Evolutionary conservation across 1,284 basidiomycete species (phyloP), one percentile per base, ranked within the genome.

Genomic region (Gymnopus androsaceus): DNA sequence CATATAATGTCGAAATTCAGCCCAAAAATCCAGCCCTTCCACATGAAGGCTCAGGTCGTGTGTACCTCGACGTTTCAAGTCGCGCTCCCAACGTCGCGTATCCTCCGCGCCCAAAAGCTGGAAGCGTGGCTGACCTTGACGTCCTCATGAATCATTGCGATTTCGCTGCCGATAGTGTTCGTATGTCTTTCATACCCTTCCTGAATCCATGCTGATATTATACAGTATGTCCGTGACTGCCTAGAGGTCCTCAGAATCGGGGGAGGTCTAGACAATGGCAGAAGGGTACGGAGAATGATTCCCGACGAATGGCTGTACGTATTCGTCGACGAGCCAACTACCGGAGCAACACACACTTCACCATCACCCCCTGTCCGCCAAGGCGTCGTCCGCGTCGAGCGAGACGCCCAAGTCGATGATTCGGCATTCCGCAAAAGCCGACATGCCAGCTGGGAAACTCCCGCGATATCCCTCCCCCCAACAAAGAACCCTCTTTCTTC

Each of bases 91-190:
- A 84, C 63, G 76, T 82, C 50, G 83, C 83, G 21, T 92, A 88
- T 68, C 92, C 94, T 17, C 90, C 90, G 4, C 80, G 95, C 54
- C 95, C 95, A 21, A 74, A 85, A 11, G 83, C 89, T 0, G 92
- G 92, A 14, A 88, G 89, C 56, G 80, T 92, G 15, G 80, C 92
- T 8, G 95, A 98, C 71, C 72, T 98, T 60, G 95, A 98, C 70
- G 75, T 89, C 17, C 77, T 96, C 1, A 87, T 95, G 85, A 87
- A 94, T 34, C 83, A 94, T 62, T 98, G 95, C 68, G 92, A 96
- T 72, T 95, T 94, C 67, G 82, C 83, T 15, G 54, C 80, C 83
- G 66, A 91, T 93, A 79, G 93, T 15, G 41, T 42, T 21, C 90
- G 64, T 62, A 77, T 58, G 42, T 19, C 14, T 19, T 30, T 21